Conservation (phyloP, 2,329 filamentous ascomycete genomes). For the Diaporthe sp. region DNA sequence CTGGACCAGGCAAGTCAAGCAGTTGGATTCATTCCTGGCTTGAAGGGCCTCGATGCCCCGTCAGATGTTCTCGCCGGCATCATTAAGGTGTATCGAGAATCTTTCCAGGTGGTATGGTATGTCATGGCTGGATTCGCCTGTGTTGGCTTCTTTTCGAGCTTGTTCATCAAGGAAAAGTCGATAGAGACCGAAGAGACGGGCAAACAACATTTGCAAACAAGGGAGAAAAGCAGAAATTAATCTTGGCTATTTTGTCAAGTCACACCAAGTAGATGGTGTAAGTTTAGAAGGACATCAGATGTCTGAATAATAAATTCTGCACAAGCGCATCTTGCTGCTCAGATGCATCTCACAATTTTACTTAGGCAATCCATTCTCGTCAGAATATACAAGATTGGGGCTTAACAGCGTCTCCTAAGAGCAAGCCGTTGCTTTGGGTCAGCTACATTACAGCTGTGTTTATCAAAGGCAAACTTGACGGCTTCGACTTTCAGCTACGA, state of each 20-base stretch:
- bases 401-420: too few species aligned
- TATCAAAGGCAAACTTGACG: too few species aligned
- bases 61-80: neutral
- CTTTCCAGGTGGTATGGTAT: conserved; percentile 32
- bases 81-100: neutral
- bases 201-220: conserved; percentile 12
- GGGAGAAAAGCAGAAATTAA: neutral
- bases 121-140: conserved; percentile 33
- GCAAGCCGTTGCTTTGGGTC: too few species aligned
- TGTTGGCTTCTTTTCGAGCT: conserved; percentile 4
- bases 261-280: neutral
- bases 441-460: too few species aligned
- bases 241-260: rapidly evolving
- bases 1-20: conserved; percentile 17
- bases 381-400: too few species aligned
- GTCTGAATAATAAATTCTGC: neutral
- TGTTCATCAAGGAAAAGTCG: conserved; percentile 26
- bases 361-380: neutral
- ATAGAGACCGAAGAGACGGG: conserved; percentile 29
- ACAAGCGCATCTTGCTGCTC: neutral
- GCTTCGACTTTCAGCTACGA: too few species aligned
- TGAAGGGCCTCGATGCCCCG: neutral
- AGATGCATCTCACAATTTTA: too few species aligned
- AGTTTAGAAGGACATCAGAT: neutral
- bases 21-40: conserved; percentile 22